Conservation (phyloP, 2,329 filamentous ascomycete genomes). For the Fusarium fujikuroi region DNA sequence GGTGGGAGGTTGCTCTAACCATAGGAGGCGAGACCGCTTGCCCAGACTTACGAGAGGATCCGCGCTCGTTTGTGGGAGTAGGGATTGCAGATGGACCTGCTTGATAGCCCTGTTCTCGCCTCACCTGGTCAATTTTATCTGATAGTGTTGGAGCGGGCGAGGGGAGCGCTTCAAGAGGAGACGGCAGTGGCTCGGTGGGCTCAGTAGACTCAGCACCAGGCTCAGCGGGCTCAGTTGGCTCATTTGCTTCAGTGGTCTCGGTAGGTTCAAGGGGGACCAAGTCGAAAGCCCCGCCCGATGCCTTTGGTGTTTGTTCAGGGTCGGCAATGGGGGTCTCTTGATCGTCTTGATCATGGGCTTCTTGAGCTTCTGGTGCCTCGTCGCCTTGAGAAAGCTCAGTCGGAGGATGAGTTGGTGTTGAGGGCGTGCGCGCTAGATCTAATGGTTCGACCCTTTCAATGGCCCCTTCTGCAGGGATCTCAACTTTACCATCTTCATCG, state of each 20-base stretch:
- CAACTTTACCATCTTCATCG: constrained; percentile 47
- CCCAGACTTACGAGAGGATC: constrained; percentile 57
- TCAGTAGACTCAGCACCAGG: constrained; percentile 2
- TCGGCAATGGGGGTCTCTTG: constrained; percentile 29
- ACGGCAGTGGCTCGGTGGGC: constrained; percentile 14
- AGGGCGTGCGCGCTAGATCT: constrained; percentile 58
- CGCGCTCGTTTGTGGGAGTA: constrained; percentile 48
- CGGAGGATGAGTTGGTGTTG: constrained; percentile 35
- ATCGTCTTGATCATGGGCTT: not conserved
- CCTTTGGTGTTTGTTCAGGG: constrained; percentile 39
- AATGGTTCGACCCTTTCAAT: constrained; percentile 61
- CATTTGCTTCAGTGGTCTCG: not conserved
- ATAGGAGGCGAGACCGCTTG: constrained; percentile 63
- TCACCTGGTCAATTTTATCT: constrained; percentile 63
- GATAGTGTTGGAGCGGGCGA: constrained; percentile 46
- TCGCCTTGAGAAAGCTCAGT: constrained; percentile 14
- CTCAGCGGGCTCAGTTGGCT: not conserved
- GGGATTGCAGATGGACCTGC: constrained; percentile 45
- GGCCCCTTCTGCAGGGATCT: constrained; percentile 48
- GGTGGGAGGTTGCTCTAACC: constrained; percentile 64
- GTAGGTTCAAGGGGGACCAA: not conserved
- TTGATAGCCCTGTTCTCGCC: constrained; percentile 57
- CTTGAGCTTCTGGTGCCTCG: not conserved
- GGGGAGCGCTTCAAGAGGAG: constrained; percentile 29
- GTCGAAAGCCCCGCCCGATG: constrained; percentile 29